These are phyloP conservation scores for Abrus pulchellus DNA, from an alignment of 306 rosid genomes.

Conservation along the genomic window DNA sequence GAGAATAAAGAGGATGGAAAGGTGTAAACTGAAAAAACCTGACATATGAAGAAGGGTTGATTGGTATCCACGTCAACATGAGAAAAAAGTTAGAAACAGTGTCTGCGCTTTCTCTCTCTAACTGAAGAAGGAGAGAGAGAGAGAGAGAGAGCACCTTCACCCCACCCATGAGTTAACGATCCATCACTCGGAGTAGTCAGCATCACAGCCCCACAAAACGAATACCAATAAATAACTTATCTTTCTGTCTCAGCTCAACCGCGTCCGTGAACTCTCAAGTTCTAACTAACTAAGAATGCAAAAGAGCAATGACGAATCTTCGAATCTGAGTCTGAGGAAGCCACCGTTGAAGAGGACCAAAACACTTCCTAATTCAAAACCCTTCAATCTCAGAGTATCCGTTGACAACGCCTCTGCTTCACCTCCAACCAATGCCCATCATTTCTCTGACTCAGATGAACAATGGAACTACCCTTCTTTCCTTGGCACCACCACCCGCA, in stretches of 20 bases:
- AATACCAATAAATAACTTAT: neutral
- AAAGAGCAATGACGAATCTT: constrained; percentile 48
- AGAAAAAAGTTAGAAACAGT: neutral
- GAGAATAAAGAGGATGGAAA: neutral
- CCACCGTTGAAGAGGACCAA: constrained; percentile 72
- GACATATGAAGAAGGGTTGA: constrained; percentile 14
- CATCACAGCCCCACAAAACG: neutral
- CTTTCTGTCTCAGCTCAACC: neutral
- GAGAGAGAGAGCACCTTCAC: constrained; percentile 25
- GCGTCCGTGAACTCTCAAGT: too few species aligned
- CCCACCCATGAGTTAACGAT: neutral
- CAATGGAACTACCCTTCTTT: constrained; percentile 84
- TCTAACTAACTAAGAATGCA: constrained; percentile 29
- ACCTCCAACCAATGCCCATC: constrained; percentile 40
- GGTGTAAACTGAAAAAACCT: constrained; percentile 40
- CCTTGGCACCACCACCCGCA: constrained; percentile 69
- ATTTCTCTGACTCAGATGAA: constrained; percentile 61
- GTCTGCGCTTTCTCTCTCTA: constrained; percentile 4
- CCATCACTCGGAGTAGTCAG: neutral
- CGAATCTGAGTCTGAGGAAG: constrained; percentile 50
- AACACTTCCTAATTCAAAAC: constrained; percentile 61
- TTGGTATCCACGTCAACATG: constrained; percentile 7
- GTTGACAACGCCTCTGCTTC: constrained; percentile 32
- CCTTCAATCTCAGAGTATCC: constrained; percentile 57
- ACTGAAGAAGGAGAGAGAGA: neutral